These are phyloP conservation scores for Pisolithus microcarpus DNA, from an alignment of 768 basidiomycete genomes.

Conservation along the genomic window DNA sequence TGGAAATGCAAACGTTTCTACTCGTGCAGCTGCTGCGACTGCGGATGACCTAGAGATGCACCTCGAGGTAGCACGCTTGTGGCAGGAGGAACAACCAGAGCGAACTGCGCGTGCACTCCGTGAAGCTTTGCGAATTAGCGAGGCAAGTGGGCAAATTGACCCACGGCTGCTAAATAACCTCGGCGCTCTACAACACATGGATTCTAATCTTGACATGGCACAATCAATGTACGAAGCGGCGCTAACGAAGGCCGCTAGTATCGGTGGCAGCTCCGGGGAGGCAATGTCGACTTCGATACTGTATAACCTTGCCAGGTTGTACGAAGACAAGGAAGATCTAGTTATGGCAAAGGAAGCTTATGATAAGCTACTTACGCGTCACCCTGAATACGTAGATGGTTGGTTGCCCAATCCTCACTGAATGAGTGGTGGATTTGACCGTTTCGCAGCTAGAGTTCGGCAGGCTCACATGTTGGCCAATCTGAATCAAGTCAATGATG, in stretches of 20 bases:
- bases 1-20: conserved; percentile 28
- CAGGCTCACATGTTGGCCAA: conserved; percentile 74
- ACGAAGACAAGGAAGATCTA: conserved; percentile 76
- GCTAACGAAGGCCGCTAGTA: conserved; percentile 46
- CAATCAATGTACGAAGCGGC: conserved; percentile 66
- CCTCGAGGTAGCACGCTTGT: conserved; percentile 82
- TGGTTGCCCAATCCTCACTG: conserved; percentile 21
- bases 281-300: conserved; percentile 74
- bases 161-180: conserved; percentile 77
- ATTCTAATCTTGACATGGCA: conserved; percentile 52
- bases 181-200: conserved; percentile 66
- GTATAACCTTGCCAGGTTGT: conserved; percentile 88
- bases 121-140: conserved; percentile 63
- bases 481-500: conserved; percentile 67
- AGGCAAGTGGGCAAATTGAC: conserved; percentile 43
- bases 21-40: conserved; percentile 45
- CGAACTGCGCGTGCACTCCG: conserved; percentile 66
- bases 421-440: conserved; percentile 6
- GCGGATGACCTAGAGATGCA: conserved; percentile 82
- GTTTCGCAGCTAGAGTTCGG: conserved; percentile 75
- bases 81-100: conserved; percentile 76
- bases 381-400: conserved; percentile 98
- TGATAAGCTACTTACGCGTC: conserved; percentile 75
- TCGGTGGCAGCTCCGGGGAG: conserved; percentile 47
- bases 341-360: conserved; percentile 79